Conservation (phyloP, 495 filamentous ascomycete genomes). For the Xylaria scruposa region DNA sequence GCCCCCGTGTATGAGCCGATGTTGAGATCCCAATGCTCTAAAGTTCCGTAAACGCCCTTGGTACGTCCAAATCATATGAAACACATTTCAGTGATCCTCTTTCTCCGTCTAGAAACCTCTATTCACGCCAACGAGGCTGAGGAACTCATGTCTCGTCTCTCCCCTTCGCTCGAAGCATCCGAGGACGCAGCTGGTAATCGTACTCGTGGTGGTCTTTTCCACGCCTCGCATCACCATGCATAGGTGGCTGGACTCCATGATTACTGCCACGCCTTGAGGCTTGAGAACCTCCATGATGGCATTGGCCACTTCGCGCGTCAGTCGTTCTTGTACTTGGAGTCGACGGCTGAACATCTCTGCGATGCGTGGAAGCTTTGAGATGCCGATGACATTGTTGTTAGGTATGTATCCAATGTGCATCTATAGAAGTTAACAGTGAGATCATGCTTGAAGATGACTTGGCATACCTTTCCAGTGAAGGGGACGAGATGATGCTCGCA, state of each 20-base stretch:
- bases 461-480: constrained; percentile 84
- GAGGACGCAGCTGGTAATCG: constrained; percentile 94
- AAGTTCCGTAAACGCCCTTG: constrained; percentile 9
- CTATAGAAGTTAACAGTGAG: constrained; percentile 45
- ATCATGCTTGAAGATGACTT: constrained; percentile 20
- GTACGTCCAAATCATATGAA: neutral
- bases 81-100: neutral
- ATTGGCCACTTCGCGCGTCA: constrained; percentile 95
- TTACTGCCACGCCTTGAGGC: constrained; percentile 93
- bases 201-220: constrained; percentile 83
- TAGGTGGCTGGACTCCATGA: constrained; percentile 97
- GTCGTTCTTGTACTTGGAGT: constrained; percentile 91
- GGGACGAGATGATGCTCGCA: constrained; percentile 99
- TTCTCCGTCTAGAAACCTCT: constrained; percentile 45
- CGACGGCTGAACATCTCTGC: constrained; percentile 96
- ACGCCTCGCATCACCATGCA: constrained; percentile 99
- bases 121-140: constrained; percentile 75
- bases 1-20: constrained; percentile 33
- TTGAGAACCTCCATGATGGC: constrained; percentile 91
- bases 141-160: constrained; percentile 93
- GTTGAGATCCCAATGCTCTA: constrained; percentile 40
- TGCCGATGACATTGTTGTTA: constrained; percentile 81
- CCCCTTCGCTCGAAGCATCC: constrained; percentile 91
- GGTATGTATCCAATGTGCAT: constrained; percentile 99
- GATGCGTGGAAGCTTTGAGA: constrained; percentile 93